A percentile compares a stretch with the other conserved stretches of the same genome.
phyloP scores from a whole-genome alignment of 352 stramenopile genomes.

The Blastocystis hominis region DNA sequence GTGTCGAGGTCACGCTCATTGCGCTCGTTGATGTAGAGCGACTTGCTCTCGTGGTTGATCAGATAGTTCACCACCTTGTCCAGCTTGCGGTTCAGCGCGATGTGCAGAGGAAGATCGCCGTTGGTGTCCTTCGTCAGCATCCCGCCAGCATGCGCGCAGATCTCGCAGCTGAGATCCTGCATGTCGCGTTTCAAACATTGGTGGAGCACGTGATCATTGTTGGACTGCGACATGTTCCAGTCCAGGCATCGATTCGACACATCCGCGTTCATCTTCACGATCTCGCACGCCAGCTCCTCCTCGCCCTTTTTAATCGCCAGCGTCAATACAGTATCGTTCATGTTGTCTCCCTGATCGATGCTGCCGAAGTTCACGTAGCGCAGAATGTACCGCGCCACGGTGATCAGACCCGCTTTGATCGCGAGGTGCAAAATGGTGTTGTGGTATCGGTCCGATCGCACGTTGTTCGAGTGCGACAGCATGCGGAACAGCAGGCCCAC shows the following conservation, averaged over 20 bases:
- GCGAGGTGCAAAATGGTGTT: constrained; percentile 46
- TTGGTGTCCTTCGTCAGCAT: constrained; percentile 37
- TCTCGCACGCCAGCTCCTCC: constrained; percentile 48
- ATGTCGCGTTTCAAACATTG: constrained; percentile 51
- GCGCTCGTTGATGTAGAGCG: not conserved
- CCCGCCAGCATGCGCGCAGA: not conserved
- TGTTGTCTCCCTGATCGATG: not conserved
- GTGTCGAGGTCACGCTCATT: constrained; percentile 33
- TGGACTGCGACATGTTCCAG: constrained; percentile 23
- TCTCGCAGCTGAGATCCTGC: not conserved
- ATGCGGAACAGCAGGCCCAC: constrained; percentile 50
- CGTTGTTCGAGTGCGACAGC: not conserved
- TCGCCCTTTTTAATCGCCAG: constrained; percentile 52
- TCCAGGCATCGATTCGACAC: not conserved
- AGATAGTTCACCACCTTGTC: constrained; percentile 40
- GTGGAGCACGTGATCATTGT: not conserved
- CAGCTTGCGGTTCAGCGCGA: constrained; percentile 21
- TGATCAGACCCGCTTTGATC: constrained; percentile 40
- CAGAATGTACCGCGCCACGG: constrained; percentile 37
- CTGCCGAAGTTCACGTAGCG: not conserved
- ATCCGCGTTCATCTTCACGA: not conserved
- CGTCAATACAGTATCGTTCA: constrained; percentile 18
- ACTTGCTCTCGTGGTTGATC: not conserved
- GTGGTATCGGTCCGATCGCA: not conserved
- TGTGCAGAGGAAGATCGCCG: constrained; percentile 26